A percentile compares a stretch with the other conserved stretches of the same genome.
phyloP scores from a whole-genome alignment of 352 stramenopile genomes.

The Phytophthora tentaculata region DNA sequence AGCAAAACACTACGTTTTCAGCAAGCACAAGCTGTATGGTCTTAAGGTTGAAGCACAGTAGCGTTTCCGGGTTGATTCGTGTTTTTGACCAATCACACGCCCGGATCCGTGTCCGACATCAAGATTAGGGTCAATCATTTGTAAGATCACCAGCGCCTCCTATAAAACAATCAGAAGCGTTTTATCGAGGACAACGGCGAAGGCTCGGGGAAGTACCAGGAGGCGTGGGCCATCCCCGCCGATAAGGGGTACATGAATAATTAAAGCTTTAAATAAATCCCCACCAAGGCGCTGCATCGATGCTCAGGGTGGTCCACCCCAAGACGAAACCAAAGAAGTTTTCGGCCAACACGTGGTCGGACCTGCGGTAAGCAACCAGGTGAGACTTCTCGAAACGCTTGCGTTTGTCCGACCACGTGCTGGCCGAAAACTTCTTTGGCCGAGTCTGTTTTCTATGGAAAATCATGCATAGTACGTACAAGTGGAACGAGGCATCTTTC shows the following conservation, averaged over 20 bases:
- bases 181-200: slow-evolving; percentile 9
- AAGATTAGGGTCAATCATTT: slow-evolving; percentile 12
- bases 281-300: background rate
- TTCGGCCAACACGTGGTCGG: too few relatives aligned
- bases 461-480: slow-evolving; percentile 27
- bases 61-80: slow-evolving; percentile 4
- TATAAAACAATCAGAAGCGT: slow-evolving; percentile 10
- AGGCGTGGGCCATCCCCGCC: background rate
- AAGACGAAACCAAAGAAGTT: background rate
- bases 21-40: slow-evolving; percentile 13
- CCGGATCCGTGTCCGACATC: slow-evolving; percentile 10
- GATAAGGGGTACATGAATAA: slow-evolving; percentile 17
- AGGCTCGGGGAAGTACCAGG: slow-evolving; percentile 1
- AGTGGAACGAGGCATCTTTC: slow-evolving; percentile 20
- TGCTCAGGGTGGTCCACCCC: background rate
- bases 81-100: slow-evolving; percentile 17
- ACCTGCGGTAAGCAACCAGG: too few relatives aligned
- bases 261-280: too few relatives aligned
- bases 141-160: slow-evolving; percentile 3
- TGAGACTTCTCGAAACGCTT: slow-evolving; percentile 18
- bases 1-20: slow-evolving; percentile 10
- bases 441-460: slow-evolving; percentile 20
- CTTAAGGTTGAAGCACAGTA: slow-evolving; percentile 7
- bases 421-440: slow-evolving; percentile 24
- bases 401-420: slow-evolving; percentile 28